Conservation (phyloP, 495 filamentous ascomycete genomes). For the Podospora australis region DNA sequence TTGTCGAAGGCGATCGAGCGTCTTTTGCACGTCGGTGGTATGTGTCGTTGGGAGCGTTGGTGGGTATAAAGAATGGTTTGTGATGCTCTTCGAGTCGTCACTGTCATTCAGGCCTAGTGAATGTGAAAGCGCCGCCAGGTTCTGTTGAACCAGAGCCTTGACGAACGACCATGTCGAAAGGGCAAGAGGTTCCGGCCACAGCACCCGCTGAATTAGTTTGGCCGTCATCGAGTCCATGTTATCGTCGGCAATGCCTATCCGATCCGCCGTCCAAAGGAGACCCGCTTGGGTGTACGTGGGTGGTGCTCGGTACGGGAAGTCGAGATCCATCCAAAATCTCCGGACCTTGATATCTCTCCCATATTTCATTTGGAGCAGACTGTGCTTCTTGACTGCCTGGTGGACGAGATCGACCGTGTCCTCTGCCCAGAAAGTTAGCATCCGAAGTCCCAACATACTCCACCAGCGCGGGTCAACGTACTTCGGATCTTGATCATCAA, state of each 20-base stretch:
- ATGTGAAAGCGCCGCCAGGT: conserved; percentile 18
- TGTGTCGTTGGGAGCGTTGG: conserved; percentile 5
- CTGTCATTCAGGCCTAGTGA: conserved; percentile 27
- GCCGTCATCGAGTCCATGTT: conserved; percentile 22
- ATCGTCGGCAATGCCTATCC: conserved; percentile 21
- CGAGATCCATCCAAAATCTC: conserved; percentile 33
- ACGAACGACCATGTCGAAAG: conserved; percentile 31
- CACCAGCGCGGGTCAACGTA: conserved; percentile 22
- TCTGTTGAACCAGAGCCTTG: conserved; percentile 24
- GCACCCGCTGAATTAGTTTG: conserved; percentile 22
- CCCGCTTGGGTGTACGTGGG: conserved; percentile 35
- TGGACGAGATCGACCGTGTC: conserved; percentile 23
- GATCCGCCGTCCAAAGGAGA: conserved; percentile 28
- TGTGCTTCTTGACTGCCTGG: conserved; percentile 6
- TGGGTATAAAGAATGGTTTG: not conserved
- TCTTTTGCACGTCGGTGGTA: conserved; percentile 16
- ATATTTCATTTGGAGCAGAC: conserved; percentile 6
- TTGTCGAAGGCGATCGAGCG: conserved; percentile 22
- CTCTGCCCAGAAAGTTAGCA: conserved; percentile 19
- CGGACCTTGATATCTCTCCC: conserved; percentile 22
- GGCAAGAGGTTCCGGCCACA: conserved; percentile 31
- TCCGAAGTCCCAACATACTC: not conserved
- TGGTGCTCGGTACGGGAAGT: conserved; percentile 34
- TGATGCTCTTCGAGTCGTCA: not conserved
- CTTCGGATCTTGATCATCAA: conserved; percentile 44